These are phyloP conservation scores for Boletus subcaerulescens DNA, from an alignment of 768 basidiomycete genomes.

Conservation along the genomic window DNA sequence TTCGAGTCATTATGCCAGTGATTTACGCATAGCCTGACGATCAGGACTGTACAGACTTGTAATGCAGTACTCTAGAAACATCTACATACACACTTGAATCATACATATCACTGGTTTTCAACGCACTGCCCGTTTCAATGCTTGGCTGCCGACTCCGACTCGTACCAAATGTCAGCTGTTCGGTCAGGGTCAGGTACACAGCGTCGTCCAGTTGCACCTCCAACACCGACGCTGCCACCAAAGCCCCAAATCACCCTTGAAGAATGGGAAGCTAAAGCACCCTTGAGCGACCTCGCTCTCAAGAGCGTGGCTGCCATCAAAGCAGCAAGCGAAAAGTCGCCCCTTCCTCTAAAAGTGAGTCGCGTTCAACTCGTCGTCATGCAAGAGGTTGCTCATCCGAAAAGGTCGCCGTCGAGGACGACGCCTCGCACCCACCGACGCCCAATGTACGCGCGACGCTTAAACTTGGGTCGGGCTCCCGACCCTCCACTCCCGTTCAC, in stretches of 20 bases:
- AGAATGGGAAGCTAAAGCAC: slow-evolving; percentile 88
- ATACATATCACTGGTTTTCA: background rate
- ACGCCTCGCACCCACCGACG: slow-evolving; percentile 33
- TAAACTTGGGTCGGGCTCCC: slow-evolving; percentile 41
- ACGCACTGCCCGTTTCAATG: background rate
- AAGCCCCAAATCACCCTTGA: slow-evolving; percentile 65
- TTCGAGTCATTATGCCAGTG: background rate
- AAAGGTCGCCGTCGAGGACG: slow-evolving; percentile 43
- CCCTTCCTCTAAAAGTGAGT: slow-evolving; percentile 75
- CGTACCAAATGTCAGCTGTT: slow-evolving; percentile 20
- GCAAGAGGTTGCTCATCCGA: slow-evolving; percentile 27
- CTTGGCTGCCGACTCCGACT: slow-evolving; percentile 9
- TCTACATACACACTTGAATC: background rate
- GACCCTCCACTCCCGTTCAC: slow-evolving; percentile 43
- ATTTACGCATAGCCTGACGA: background rate
- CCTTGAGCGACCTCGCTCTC: slow-evolving; percentile 65
- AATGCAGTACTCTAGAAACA: slow-evolving; percentile 9
- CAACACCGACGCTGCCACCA: slow-evolving; percentile 28
- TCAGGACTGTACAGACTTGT: slow-evolving; percentile 1
- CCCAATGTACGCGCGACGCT: slow-evolving; percentile 34
- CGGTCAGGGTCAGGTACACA: slow-evolving; percentile 20
- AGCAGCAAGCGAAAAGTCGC: slow-evolving; percentile 53
- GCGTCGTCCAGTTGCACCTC: slow-evolving; percentile 28
- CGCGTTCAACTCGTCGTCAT: background rate
- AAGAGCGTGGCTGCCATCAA: slow-evolving; percentile 65